Percentiles rank a stretch among this genome's conserved stretches.
Conservation (phyloP, 495 filamentous ascomycete species). For the Aspergillus indologenus region DNA sequence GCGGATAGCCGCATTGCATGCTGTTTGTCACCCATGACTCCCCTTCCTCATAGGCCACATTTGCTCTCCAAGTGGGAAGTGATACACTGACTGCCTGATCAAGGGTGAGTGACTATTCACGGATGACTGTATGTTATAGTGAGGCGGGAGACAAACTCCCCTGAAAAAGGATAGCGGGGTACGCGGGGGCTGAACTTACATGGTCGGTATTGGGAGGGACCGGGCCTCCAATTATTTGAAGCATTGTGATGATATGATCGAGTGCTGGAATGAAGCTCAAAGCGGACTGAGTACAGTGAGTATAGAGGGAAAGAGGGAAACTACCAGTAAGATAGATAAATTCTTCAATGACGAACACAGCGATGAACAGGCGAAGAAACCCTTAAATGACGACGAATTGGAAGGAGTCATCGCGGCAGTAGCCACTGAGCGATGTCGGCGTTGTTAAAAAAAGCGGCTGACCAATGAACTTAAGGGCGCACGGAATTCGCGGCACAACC, state of each 20-base stretch:
- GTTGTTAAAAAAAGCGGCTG: too few species aligned
- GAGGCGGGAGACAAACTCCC: not conserved
- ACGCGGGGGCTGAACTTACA: constrained; percentile 41
- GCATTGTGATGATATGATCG: constrained; percentile 27
- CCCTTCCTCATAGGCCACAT: constrained; percentile 91
- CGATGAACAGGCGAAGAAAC: not conserved
- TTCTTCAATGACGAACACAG: not conserved
- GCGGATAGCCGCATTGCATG: constrained; percentile 89
- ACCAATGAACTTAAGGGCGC: too few species aligned
- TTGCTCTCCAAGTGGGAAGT: constrained; percentile 87
- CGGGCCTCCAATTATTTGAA: constrained; percentile 42
- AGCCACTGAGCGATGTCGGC: too few species aligned
- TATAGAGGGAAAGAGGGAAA: constrained; percentile 10
- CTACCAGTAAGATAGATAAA: too few species aligned
- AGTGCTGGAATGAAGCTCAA: not conserved
- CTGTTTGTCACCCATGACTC: constrained; percentile 77
- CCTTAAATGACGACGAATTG: not conserved
- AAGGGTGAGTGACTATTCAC: constrained; percentile 11
- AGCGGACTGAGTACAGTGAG: not conserved
- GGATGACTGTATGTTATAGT: not conserved
- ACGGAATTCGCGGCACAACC: too few species aligned
- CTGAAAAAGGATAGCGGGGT: constrained; percentile 7
- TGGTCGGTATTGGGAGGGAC: constrained; percentile 54
- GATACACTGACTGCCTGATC: constrained; percentile 90
- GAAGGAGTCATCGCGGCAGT: not conserved